Conservation (phyloP, 2,329 filamentous ascomycete species). For the Sporothrix euskadiensis region DNA sequence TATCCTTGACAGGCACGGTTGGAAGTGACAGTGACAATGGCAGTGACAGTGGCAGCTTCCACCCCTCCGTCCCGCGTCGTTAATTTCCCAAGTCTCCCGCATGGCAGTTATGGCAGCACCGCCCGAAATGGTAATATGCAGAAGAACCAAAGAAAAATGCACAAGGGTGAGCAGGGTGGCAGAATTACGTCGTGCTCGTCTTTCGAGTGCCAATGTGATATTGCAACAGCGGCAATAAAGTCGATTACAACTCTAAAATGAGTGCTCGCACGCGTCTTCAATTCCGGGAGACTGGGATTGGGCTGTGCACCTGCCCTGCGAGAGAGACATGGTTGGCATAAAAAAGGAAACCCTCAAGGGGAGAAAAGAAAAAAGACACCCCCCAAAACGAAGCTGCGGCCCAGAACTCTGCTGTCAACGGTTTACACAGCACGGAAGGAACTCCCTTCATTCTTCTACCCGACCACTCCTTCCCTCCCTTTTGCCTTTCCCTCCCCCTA, state of each 20-base stretch:
- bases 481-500: background rate
- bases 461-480: background rate
- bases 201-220: background rate
- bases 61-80: background rate
- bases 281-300: conserved; percentile 21
- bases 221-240: background rate
- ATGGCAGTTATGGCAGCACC: background rate
- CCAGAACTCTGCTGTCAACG: background rate
- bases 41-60: conserved; percentile 4
- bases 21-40: background rate
- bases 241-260: background rate
- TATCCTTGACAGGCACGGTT: background rate
- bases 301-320: conserved; percentile 16
- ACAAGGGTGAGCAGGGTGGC: background rate
- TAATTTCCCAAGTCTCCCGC: conserved; percentile 13
- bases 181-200: background rate
- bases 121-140: background rate
- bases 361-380: background rate
- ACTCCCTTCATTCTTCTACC: background rate
- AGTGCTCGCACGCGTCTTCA: background rate
- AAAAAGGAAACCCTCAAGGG: background rate
- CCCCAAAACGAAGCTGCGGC: background rate
- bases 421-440: background rate
- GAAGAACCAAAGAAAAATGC: background rate
- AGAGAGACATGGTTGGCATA: conserved; percentile 3